Conservation (phyloP, 305 asterid genomes). For the Fraxinus greggii region DNA sequence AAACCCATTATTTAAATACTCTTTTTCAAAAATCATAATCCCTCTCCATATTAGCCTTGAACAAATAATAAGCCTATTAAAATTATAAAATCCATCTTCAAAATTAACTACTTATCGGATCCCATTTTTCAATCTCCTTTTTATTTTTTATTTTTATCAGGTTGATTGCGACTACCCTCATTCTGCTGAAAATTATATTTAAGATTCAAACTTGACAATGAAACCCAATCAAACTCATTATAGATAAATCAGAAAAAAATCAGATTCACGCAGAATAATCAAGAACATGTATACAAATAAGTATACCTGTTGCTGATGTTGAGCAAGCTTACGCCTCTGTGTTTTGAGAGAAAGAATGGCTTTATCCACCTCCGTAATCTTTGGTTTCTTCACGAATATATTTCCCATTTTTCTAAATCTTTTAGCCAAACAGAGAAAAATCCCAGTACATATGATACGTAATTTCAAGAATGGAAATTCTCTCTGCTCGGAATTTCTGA, state of each 20-base stretch:
- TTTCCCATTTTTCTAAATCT: slow-evolving; percentile 63
- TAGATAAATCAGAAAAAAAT: background rate
- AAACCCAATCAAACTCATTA: background rate
- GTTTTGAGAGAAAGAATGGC: slow-evolving; percentile 96
- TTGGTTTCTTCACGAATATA: slow-evolving; percentile 84
- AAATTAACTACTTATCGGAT: background rate
- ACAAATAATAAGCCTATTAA: background rate
- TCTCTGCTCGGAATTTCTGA: background rate
- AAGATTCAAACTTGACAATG: slow-evolving; percentile 15
- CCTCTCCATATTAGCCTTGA: background rate
- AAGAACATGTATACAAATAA: background rate
- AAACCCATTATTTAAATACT: slow-evolving; percentile 5
- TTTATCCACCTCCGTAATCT: slow-evolving; percentile 83
- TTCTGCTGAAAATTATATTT: slow-evolving; percentile 1
- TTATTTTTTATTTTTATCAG: background rate
- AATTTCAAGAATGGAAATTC: background rate
- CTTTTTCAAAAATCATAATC: background rate
- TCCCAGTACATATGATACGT: background rate
- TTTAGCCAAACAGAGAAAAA: background rate
- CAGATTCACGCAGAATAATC: background rate
- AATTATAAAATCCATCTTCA: background rate
- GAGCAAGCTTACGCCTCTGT: slow-evolving; percentile 93
- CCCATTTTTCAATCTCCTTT: background rate
- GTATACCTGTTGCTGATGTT: slow-evolving; percentile 79
- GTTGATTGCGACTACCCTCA: background rate